A percentile compares a stretch with the other conserved stretches of the same genome.
phyloP scores from a whole-genome alignment of 345 rosid species.

The Hevea brasiliensis region DNA sequence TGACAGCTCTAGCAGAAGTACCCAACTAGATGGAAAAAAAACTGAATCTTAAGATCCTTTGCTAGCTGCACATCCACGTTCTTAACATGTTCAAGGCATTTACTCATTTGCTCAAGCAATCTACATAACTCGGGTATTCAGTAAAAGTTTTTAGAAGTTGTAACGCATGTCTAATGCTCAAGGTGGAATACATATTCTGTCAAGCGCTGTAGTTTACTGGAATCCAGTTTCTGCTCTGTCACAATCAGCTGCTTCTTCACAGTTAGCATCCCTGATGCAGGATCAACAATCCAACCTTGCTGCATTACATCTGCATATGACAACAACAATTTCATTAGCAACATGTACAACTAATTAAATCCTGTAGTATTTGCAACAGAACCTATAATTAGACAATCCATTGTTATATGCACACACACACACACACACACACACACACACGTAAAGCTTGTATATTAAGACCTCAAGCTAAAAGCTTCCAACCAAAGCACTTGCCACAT shows the following conservation, averaged over 20 bases:
- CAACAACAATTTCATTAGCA: neutral
- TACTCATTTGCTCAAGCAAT: neutral
- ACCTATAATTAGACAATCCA: neutral
- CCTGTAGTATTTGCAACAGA: neutral
- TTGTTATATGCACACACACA: too few species aligned
- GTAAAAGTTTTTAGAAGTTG: neutral
- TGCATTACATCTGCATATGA: conserved; percentile 56
- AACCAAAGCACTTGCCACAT: neutral
- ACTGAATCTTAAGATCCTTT: too few species aligned
- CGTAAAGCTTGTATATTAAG: neutral
- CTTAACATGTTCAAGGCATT: neutral
- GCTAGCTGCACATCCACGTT: too few species aligned
- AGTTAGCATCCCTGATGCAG: conserved; percentile 59
- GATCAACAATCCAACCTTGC: conserved; percentile 73
- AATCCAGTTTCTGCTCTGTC: conserved; percentile 68
- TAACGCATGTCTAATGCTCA: conserved; percentile 42
- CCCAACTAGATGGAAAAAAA: neutral
- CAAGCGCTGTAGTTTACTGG: conserved; percentile 70
- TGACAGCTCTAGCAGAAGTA: neutral
- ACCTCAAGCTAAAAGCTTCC: neutral
- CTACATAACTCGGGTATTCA: neutral
- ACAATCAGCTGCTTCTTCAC: conserved; percentile 62
- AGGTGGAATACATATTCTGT: conserved; percentile 84
- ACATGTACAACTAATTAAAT: neutral
- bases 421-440: too few species aligned